Evolutionary conservation across 2,329 filamentous ascomycete genomes (phyloP), one percentile per base, ranked within the genome.

Genomic region (Aspergillus persii): DNA sequence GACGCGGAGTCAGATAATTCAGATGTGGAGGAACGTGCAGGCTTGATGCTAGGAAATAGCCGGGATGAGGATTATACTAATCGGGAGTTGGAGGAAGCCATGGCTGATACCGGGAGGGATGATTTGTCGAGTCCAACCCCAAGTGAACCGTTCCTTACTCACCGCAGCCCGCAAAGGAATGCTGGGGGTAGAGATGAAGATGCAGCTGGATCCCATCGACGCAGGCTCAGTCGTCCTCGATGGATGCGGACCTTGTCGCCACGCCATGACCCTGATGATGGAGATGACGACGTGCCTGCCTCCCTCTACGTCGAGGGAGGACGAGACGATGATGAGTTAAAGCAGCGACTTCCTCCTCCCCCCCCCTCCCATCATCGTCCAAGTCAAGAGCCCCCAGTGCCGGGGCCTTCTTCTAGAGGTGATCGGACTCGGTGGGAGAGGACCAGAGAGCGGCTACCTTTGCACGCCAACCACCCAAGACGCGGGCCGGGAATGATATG

Each of bases 241-340:
- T 74, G 71, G 70, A 74, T 69, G 62, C 70, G 69, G 31, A 56
- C 64, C 8, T 66, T 66, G n/a, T 63, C 64, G n/a, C 67, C 66
- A n/a, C 65, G 69, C 2, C 67, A 75, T 50, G 74, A 78, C 50
- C 66, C 74, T n/a, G 77, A 80, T 47, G 83, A 86, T 52, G 80
- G 83, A 39, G 84, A 87, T 66, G 84, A 86, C 53, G 85, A 88
- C 66, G 86, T 89, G 2, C 86, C 86, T 2, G 81, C 82, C 56
- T 89, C 86, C 8, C 74, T 89, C 41, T 74, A 89, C 31, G 77
- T 88, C 44, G 86, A 88, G 73, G 82, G 77, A 7, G 69, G 77
- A 39, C 76, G 76, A 49, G 71, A 72, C 63, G 76, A 69, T 59
- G 76, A 70, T 29, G 69, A 73, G 23, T 58, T 72, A 26, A 71